Percentiles rank a stretch among this genome's conserved stretches.
Evolutionary conservation across 169 alveolate species (phyloP).

Genomic region (Sarcocystis neurona): DNA sequence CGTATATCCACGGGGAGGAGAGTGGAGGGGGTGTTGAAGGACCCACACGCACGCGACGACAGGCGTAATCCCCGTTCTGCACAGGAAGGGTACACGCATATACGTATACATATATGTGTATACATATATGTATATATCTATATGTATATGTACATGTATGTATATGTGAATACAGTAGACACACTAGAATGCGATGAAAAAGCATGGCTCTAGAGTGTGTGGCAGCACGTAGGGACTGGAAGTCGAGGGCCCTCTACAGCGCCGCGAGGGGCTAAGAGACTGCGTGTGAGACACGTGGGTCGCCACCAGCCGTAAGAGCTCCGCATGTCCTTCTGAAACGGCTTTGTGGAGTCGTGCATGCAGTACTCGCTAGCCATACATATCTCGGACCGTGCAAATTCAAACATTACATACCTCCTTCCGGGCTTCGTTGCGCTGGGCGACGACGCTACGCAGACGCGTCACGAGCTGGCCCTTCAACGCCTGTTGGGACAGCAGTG

Average conservation of each 20-base stretch:
- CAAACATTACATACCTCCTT: too few relatives aligned
- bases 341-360: too few relatives aligned
- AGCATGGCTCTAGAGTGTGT: not conserved
- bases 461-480: not conserved
- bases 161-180: not conserved
- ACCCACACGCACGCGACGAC: not conserved
- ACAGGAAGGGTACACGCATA: not conserved
- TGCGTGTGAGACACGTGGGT: too few relatives aligned
- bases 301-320: too few relatives aligned
- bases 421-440: not conserved
- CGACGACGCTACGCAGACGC: conserved; percentile 13
- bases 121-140: not conserved
- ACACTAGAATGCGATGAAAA: not conserved
- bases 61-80: not conserved
- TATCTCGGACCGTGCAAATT: too few relatives aligned
- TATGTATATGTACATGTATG: not conserved
- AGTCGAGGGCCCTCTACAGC: too few relatives aligned
- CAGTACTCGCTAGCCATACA: too few relatives aligned
- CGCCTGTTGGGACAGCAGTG: too few relatives aligned
- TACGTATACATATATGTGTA: not conserved
- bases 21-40: not conserved
- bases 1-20: not conserved
- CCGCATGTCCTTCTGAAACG: too few relatives aligned
- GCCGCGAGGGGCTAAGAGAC: too few relatives aligned
- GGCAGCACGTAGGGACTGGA: too few relatives aligned